Conservation (phyloP, 2,329 filamentous ascomycete genomes). For the Calycina herbarum region DNA sequence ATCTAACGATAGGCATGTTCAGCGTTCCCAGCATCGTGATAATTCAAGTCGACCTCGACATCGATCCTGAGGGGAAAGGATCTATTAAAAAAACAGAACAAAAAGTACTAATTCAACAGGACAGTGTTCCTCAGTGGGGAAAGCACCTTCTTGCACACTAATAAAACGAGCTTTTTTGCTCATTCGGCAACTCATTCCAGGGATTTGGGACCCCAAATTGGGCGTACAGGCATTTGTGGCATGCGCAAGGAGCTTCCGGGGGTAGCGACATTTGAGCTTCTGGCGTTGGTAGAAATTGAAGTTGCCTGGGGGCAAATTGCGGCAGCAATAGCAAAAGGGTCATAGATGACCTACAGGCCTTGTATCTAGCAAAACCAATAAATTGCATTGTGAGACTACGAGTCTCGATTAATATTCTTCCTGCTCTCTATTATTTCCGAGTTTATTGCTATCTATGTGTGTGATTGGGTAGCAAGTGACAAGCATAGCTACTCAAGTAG, state of each 20-base stretch:
- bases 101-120: slow-evolving; percentile 14
- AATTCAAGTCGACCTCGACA: background rate
- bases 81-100: background rate
- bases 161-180: slow-evolving; percentile 20
- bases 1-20: slow-evolving; percentile 34
- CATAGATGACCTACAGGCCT: slow-evolving; percentile 25
- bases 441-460: background rate
- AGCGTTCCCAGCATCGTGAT: slow-evolving; percentile 7
- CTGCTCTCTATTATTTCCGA: background rate
- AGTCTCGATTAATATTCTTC: slow-evolving; percentile 21
- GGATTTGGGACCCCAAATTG: slow-evolving; percentile 18
- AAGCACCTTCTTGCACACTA: slow-evolving; percentile 19
- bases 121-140: background rate
- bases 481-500: too few relatives aligned
- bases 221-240: slow-evolving; percentile 20
- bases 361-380: slow-evolving; percentile 34
- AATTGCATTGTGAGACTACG: slow-evolving; percentile 33
- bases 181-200: slow-evolving; percentile 17
- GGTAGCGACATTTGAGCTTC: slow-evolving; percentile 4
- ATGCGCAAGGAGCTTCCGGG: slow-evolving; percentile 6
- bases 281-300: slow-evolving; percentile 24
- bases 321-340: slow-evolving; percentile 7
- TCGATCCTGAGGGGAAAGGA: background rate
- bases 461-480: background rate
- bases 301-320: background rate